These are phyloP conservation scores for Paracamarosporium sp. DNA, from an alignment of 2,329 filamentous ascomycete species.

Conservation along the genomic window DNA sequence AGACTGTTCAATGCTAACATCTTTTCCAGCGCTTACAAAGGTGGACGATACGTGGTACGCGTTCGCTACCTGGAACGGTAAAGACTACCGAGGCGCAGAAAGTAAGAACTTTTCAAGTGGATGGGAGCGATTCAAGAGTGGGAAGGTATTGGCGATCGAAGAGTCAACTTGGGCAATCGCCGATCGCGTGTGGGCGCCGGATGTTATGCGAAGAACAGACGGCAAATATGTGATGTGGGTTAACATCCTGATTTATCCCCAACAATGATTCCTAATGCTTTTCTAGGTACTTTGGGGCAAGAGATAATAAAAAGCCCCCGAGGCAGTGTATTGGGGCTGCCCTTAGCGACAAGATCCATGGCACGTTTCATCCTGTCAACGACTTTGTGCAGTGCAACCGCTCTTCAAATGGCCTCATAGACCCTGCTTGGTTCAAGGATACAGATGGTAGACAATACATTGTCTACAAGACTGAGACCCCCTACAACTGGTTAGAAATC, in stretches of 20 bases:
- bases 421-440: slow-evolving; percentile 9
- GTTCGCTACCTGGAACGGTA: slow-evolving; percentile 6
- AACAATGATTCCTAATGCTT: neutral
- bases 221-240: slow-evolving; percentile 7
- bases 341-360: slow-evolving; percentile 1
- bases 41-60: slow-evolving; percentile 2
- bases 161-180: slow-evolving; percentile 3
- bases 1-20: neutral
- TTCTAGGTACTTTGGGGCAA: neutral
- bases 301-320: neutral
- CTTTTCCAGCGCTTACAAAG: neutral
- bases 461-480: slow-evolving; percentile 3
- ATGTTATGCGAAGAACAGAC: slow-evolving; percentile 4
- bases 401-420: slow-evolving; percentile 4
- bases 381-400: slow-evolving; percentile 11
- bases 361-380: slow-evolving; percentile 6
- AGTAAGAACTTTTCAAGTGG: neutral
- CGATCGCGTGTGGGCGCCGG: slow-evolving; percentile 4
- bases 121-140: neutral
- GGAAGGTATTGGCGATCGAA: slow-evolving; percentile 1
- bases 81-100: slow-evolving; percentile 1
- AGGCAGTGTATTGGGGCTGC: slow-evolving; percentile 4
- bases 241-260: neutral
- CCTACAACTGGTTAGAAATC: neutral
- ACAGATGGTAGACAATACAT: slow-evolving; percentile 5